Evolutionary conservation across 2,329 filamentous ascomycete genomes (phyloP).

Genomic region (Fusarium ambrosium): DNA sequence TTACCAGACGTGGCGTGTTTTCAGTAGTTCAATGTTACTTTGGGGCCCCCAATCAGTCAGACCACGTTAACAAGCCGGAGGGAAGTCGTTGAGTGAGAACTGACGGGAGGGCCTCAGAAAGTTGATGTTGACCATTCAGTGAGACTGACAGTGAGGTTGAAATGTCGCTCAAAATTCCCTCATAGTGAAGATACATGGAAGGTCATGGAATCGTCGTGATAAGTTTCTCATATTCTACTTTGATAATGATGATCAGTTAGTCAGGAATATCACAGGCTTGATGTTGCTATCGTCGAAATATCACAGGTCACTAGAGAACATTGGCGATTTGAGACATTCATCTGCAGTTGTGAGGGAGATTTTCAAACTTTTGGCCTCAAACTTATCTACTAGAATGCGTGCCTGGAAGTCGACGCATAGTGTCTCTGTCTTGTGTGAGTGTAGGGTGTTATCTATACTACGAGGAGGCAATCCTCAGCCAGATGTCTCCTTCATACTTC

Average conservation of each 20-base stretch:
- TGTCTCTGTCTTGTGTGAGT: too few species aligned
- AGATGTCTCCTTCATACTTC: neutral
- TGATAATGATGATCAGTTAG: neutral
- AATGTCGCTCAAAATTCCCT: neutral
- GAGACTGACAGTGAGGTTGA: neutral
- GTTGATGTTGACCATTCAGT: neutral
- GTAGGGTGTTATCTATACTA: too few species aligned
- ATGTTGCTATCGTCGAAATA: neutral
- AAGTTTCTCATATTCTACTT: neutral
- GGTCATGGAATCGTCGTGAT: neutral
- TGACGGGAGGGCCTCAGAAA: slow-evolving; percentile 6
- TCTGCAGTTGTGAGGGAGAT: neutral
- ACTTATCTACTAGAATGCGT: neutral
- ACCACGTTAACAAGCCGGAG: neutral
- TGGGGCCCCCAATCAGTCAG: neutral
- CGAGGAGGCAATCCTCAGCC: neutral
- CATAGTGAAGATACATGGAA: neutral
- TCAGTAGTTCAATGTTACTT: neutral
- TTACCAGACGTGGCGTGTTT: neutral
- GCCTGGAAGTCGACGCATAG: neutral
- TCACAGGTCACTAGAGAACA: neutral
- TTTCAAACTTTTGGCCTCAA: neutral
- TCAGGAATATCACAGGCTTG: neutral
- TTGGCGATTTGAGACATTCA: neutral
- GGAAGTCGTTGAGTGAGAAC: neutral